Evolutionary conservation across 2,329 filamentous ascomycete genomes (phyloP).

Genomic region (Penicillium capsulatum): DNA sequence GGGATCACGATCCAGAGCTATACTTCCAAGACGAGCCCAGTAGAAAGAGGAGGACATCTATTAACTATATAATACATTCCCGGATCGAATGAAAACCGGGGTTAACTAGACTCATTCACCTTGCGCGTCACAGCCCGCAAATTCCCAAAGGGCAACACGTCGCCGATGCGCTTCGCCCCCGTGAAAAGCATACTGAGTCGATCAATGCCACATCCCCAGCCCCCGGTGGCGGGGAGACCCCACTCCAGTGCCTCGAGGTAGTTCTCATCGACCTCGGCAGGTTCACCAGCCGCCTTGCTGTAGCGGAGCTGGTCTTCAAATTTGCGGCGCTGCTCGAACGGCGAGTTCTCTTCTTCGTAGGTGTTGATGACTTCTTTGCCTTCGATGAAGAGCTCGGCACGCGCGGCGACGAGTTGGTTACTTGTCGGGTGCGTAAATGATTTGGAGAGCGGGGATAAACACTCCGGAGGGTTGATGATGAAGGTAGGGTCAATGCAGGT

Average conservation of each 20-base stretch:
- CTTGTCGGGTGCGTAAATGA: constrained; percentile 68
- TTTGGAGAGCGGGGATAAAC: constrained; percentile 87
- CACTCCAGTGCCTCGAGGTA: constrained; percentile 82
- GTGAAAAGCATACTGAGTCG: constrained; percentile 86
- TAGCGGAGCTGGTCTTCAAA: constrained; percentile 59
- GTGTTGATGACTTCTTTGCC: constrained; percentile 86
- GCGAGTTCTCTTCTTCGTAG: constrained; percentile 97
- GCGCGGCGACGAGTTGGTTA: constrained; percentile 69
- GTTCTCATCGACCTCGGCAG: constrained; percentile 63
- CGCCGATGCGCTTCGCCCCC: constrained; percentile 71
- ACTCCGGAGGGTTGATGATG: constrained; percentile 83
- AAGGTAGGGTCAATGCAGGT: constrained; percentile 70
- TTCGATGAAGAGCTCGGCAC: constrained; percentile 78
- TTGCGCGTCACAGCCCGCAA: constrained; percentile 52
- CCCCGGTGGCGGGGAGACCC: constrained; percentile 89
- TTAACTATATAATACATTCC: too few species aligned
- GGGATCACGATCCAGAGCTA: too few species aligned
- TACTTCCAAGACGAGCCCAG: too few species aligned
- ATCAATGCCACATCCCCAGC: constrained; percentile 94
- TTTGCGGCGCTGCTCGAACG: constrained; percentile 78
- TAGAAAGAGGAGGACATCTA: too few species aligned
- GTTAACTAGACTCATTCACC: constrained; percentile 9
- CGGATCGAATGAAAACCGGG: too few species aligned
- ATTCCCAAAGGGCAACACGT: constrained; percentile 85
- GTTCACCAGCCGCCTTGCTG: constrained; percentile 48